Conservation (phyloP, 1,139 yeast species). For the Blastobotrys ciferrii region DNA sequence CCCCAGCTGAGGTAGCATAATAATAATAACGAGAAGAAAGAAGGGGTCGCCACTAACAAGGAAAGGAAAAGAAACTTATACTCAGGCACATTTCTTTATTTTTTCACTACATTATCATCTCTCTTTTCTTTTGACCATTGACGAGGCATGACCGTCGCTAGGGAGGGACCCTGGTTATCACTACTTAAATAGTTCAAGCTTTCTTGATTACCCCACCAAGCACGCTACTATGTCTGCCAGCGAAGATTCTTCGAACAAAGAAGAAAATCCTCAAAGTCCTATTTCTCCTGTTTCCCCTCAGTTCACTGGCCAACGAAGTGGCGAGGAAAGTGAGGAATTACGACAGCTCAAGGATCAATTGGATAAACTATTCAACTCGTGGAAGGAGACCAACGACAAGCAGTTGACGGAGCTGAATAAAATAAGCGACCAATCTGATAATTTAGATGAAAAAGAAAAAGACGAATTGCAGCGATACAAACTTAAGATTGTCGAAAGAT, state of each 20-base stretch:
- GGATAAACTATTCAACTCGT: constrained; percentile 10
- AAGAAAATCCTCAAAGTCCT: neutral
- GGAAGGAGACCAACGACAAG: constrained; percentile 11
- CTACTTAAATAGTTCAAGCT: neutral
- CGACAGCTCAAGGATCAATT: constrained; percentile 13
- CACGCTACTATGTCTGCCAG: too few species aligned
- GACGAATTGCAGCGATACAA: constrained; percentile 13
- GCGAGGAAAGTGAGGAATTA: constrained; percentile 9
- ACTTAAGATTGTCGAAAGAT: constrained; percentile 12
- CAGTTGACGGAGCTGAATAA: constrained; percentile 7
- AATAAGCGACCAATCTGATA: neutral
- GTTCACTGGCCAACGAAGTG: neutral
- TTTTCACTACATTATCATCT: neutral
- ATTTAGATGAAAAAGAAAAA: constrained; percentile 2
- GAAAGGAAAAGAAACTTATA: neutral
- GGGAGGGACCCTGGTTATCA: neutral
- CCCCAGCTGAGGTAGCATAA: neutral
- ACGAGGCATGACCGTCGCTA: neutral
- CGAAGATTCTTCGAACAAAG: neutral
- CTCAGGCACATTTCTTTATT: too few species aligned
- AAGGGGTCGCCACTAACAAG: neutral
- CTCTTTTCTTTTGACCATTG: neutral
- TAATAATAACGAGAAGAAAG: neutral
- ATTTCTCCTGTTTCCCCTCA: neutral
- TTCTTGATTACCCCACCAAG: neutral